Evolutionary conservation across 305 asterid species (phyloP).

Genomic region (Solanum hybrid): DNA sequence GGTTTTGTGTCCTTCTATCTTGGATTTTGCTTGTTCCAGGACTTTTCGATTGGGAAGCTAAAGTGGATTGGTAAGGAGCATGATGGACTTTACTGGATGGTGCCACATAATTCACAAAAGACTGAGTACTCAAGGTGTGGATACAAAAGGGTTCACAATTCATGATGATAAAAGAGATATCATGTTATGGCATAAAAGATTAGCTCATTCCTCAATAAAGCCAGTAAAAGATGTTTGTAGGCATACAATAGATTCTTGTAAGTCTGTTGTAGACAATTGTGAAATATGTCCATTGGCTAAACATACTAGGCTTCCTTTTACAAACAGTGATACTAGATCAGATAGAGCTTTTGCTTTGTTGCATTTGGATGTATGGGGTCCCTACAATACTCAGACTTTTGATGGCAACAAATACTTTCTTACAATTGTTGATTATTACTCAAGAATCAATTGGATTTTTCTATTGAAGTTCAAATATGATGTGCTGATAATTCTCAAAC

Average conservation of each 20-base stretch:
- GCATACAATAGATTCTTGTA: background rate
- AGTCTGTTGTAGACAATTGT: background rate
- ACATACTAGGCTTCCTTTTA: background rate
- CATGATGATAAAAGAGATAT: background rate
- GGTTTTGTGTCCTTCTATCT: background rate
- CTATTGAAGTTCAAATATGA: background rate
- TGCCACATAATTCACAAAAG: background rate
- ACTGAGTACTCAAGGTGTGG: background rate
- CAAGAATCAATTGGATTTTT: background rate
- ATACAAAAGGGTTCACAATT: background rate
- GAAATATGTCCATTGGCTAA: background rate
- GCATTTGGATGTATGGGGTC: background rate
- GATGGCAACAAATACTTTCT: background rate
- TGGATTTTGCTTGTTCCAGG: no score
- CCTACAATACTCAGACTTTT: background rate
- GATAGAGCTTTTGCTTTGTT: background rate
- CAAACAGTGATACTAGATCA: background rate
- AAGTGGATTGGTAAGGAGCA: background rate
- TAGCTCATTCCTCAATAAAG: background rate
- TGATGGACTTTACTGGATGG: background rate
- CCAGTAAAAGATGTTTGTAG: background rate
- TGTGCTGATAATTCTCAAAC: background rate
- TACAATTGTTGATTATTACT: background rate
- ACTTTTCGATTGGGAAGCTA: accelerated
- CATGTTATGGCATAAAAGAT: background rate